Conservation (phyloP, 805 yeast species). For the Zygosaccharomyces kombuchaensis region DNA sequence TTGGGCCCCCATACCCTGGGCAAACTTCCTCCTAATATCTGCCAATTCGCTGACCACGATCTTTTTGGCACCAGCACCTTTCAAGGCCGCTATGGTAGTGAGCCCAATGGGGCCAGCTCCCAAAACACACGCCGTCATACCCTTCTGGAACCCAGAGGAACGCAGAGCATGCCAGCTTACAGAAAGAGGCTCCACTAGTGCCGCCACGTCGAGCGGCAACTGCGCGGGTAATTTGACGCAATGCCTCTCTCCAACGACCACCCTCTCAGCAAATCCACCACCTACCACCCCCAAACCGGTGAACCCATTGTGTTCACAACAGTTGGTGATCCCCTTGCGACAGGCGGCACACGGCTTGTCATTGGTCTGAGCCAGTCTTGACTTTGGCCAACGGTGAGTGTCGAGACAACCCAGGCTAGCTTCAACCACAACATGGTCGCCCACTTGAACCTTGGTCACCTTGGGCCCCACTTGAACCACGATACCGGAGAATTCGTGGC, state of each 20-base stretch:
- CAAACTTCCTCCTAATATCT: conserved; percentile 44
- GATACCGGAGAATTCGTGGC: conserved; percentile 51
- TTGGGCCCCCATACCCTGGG: conserved; percentile 44
- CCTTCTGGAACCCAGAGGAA: conserved; percentile 42
- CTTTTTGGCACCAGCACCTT: conserved; percentile 45
- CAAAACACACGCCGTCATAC: conserved; percentile 46
- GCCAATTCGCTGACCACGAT: conserved; percentile 53
- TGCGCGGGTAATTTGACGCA: conserved; percentile 40
- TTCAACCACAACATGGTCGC: conserved; percentile 60
- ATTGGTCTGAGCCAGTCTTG: conserved; percentile 25
- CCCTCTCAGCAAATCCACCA: conserved; percentile 52
- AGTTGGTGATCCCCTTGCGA: conserved; percentile 45
- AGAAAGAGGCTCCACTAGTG: conserved; percentile 53
- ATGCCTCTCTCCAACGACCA: conserved; percentile 41
- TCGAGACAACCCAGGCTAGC: conserved; percentile 56
- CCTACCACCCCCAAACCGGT: conserved; percentile 53
- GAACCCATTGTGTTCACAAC: conserved; percentile 46
- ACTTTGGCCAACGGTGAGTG: conserved; percentile 33
- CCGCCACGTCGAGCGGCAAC: conserved; percentile 50
- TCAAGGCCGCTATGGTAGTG: conserved; percentile 51
- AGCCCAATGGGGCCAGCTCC: conserved; percentile 66
- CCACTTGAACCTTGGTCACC: conserved; percentile 44
- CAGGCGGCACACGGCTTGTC: conserved; percentile 44
- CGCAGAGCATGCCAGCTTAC: conserved; percentile 57
- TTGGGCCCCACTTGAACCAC: conserved; percentile 43